These are phyloP conservation scores for Sporisorium graminicola DNA, from an alignment of 1,284 basidiomycete genomes.

Conservation along the genomic window DNA sequence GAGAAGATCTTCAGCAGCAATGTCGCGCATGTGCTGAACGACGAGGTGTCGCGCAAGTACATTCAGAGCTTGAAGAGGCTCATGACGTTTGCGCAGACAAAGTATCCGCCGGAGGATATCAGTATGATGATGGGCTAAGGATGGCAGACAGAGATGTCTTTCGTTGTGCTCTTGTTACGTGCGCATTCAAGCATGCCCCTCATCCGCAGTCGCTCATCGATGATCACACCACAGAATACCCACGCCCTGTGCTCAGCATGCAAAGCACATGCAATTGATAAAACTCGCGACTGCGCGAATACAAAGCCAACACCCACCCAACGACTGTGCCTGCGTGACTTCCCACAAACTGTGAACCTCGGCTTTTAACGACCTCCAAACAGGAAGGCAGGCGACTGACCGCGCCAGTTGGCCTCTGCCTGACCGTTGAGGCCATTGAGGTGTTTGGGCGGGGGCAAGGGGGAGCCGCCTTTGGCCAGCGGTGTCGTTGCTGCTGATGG, in stretches of 20 bases:
- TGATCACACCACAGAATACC: neutral
- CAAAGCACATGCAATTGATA: neutral
- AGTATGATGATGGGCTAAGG: slow-evolving; percentile 60
- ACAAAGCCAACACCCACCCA: no score
- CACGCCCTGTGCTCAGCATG: no score
- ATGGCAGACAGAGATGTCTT: no score
- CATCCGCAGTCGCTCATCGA: no score
- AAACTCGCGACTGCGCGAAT: no score
- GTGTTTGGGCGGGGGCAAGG: slow-evolving; percentile 47
- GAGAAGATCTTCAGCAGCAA: slow-evolving; percentile 97
- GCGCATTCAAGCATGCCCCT: no score
- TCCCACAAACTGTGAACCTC: no score
- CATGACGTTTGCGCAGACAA: slow-evolving; percentile 70
- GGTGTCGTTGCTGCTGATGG: neutral
- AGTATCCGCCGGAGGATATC: slow-evolving; percentile 55
- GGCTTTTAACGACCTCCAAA: slow-evolving; percentile 35
- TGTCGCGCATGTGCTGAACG: slow-evolving; percentile 97
- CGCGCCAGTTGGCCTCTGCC: slow-evolving; percentile 40
- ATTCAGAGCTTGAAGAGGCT: slow-evolving; percentile 93
- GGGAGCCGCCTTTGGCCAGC: slow-evolving; percentile 19
- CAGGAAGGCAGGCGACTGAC: slow-evolving; percentile 46
- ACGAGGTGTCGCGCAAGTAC: slow-evolving; percentile 98
- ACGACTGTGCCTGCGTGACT: no score
- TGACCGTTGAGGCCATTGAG: slow-evolving; percentile 23
- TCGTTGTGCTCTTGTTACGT: no score